Conservation (phyloP, 2,329 filamentous ascomycete species). For the Hypoxylon sp. region DNA sequence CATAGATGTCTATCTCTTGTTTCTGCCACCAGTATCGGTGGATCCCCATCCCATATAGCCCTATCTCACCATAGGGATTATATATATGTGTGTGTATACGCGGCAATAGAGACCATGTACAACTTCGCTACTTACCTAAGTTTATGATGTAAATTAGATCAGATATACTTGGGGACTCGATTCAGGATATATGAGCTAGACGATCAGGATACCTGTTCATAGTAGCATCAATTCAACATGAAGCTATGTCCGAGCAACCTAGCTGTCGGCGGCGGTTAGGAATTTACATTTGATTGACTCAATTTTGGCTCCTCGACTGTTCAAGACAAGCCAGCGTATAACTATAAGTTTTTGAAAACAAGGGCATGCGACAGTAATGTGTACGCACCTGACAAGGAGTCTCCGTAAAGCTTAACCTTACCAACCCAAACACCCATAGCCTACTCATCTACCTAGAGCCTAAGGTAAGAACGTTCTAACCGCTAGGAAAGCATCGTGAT, state of each 20-base stretch:
- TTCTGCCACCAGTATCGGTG: neutral
- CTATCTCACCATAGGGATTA: neutral
- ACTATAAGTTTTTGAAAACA: too few relatives aligned
- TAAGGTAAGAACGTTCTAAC: too few relatives aligned
- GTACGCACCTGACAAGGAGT: too few relatives aligned
- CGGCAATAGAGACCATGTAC: neutral
- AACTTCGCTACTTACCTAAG: neutral
- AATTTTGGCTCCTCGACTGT: too few relatives aligned
- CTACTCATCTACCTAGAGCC: too few relatives aligned
- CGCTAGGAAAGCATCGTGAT: neutral
- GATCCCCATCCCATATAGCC: neutral
- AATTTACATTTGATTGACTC: too few relatives aligned
- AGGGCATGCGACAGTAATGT: too few relatives aligned
- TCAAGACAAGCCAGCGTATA: too few relatives aligned
- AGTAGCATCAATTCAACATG: neutral
- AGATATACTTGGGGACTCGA: neutral
- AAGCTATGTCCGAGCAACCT: neutral
- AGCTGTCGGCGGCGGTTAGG: neutral
- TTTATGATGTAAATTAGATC: neutral
- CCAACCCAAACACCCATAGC: too few relatives aligned
- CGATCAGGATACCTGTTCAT: neutral
- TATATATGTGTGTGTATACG: neutral
- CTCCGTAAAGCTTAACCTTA: too few relatives aligned
- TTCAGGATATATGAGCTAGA: neutral
- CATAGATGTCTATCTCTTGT: neutral